Evolutionary conservation across 164 flowering plant species (phyloP).

Genomic region (Echeveria elegans): DNA sequence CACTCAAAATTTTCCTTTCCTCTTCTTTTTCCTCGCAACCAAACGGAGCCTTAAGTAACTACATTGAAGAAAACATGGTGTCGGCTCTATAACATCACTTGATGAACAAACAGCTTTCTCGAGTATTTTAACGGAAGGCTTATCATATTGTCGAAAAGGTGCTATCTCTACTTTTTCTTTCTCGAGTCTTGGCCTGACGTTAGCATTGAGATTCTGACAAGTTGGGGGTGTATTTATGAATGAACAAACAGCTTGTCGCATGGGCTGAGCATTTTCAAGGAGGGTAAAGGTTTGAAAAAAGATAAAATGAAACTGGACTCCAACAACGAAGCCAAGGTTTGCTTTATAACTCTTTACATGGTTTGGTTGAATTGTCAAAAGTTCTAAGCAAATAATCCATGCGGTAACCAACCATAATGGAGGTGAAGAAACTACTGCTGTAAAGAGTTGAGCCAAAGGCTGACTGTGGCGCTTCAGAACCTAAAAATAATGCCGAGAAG

Average conservation of each 20-base stretch:
- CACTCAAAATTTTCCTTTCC: no score
- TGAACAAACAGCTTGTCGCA: conserved; percentile 33
- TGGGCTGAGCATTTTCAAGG: conserved; percentile 37
- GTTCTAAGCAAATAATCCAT: neutral
- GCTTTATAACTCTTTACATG: neutral
- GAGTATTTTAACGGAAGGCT: conserved; percentile 46
- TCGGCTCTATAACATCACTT: conserved; percentile 34
- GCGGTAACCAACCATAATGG: conserved; percentile 9
- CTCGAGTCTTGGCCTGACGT: neutral
- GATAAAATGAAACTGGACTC: conserved; percentile 31
- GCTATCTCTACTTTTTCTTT: neutral
- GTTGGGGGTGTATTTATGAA: neutral
- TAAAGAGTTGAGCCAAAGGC: conserved; percentile 34
- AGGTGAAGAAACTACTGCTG: conserved; percentile 25
- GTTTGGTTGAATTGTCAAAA: neutral
- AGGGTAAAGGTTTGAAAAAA: conserved; percentile 22
- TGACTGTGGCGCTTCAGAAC: conserved; percentile 23
- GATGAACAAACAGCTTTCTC: conserved; percentile 31
- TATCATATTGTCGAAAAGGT: conserved; percentile 36
- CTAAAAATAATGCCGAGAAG: conserved; percentile 18
- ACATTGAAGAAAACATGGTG: conserved; percentile 33
- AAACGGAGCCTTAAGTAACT: conserved; percentile 31
- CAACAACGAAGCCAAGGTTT: conserved; percentile 33
- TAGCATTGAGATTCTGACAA: neutral
- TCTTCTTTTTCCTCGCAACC: no score